Conservation (phyloP, 352 stramenopile genomes). For the Phytophthora cryptogea region DNA sequence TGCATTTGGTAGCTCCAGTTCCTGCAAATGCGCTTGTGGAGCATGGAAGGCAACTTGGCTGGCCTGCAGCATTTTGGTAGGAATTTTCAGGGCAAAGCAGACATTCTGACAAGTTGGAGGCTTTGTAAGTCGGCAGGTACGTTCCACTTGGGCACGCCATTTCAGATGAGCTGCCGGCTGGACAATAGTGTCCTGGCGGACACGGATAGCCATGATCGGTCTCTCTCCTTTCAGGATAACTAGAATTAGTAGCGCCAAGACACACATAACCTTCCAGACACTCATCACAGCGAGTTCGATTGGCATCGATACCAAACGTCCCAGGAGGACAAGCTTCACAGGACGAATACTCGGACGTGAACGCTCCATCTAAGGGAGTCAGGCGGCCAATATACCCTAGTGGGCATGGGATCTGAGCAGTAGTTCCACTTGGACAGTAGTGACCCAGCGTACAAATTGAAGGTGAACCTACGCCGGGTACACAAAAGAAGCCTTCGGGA, state of each 20-base stretch:
- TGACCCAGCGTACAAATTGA: slow-evolving; percentile 56
- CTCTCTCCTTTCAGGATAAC: slow-evolving; percentile 48
- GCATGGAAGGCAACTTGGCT: slow-evolving; percentile 83
- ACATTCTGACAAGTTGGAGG: slow-evolving; percentile 63
- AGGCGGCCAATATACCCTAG: slow-evolving; percentile 68
- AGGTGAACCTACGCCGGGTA: slow-evolving; percentile 31
- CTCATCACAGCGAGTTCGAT: slow-evolving; percentile 67
- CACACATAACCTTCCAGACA: slow-evolving; percentile 89
- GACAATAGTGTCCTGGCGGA: slow-evolving; percentile 79
- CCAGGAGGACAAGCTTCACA: slow-evolving; percentile 82
- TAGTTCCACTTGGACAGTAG: slow-evolving; percentile 73
- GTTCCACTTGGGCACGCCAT: slow-evolving; percentile 76
- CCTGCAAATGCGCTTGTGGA: slow-evolving; percentile 79
- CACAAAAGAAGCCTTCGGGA: slow-evolving; percentile 80
- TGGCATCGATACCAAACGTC: slow-evolving; percentile 79
- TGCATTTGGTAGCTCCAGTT: slow-evolving; percentile 67
- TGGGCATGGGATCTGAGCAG: slow-evolving; percentile 69
- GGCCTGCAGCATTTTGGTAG: slow-evolving; percentile 75
- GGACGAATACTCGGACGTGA: slow-evolving; percentile 50
- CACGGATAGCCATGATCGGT: slow-evolving; percentile 88
- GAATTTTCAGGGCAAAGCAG: slow-evolving; percentile 66
- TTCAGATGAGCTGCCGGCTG: slow-evolving; percentile 53
- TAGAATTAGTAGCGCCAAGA: slow-evolving; percentile 68
- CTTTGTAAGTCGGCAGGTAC: slow-evolving; percentile 61
- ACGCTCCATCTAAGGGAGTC: slow-evolving; percentile 55